Evolutionary conservation across 1,284 basidiomycete species (phyloP), one percentile per base, ranked within the genome.

Genomic region (Heterobasidion occidentale): DNA sequence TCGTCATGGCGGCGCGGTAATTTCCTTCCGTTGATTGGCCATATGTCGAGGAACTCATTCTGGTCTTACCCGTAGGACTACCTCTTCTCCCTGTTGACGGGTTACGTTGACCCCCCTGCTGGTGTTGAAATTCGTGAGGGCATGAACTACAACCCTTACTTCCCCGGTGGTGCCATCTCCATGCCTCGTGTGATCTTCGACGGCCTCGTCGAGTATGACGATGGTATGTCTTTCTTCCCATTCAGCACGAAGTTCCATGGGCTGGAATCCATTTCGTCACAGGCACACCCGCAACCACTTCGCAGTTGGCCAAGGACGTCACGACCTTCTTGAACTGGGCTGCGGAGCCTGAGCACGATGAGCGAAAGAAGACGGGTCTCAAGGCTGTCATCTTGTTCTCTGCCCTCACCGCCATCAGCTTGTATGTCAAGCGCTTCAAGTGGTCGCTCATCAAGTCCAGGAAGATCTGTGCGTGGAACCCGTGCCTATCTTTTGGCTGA

Each of bases 241-340:
- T 11, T 56, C 9, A 44, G 52, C 3, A 9, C 34, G 45, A 42
- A 27, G 7, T 9, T 12, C n/a, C 36, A 45, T 8, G 11, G 36
- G 38, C 38, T 45, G 33, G 38, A 52, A 19, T 20, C 19, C 7
- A 14, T 14, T 7, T n/a, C 38, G 45, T 52, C 46, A 44, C 44
- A 92, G 93, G 92, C 56, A 99, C 97, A 6, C 94, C 96, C 9
- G 92, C 96, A 11, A 99, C 96, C 52, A 90, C 94, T 9, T 92
- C 92, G n/a, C 97, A 99, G 74, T 96, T 99, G 94, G 95, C 97
- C 64, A 99, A 99, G 83, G 97, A 99, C 67, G 94, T 99, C 53
- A 84, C 86, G 46, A 93, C 90, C 3, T 99, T 99, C 88, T 76
- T 99, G 59, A 84, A 83, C 74, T 97, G 93, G 93, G 90, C 92